These are phyloP conservation scores for Pezicula radicicola DNA, from an alignment of 2,329 filamentous ascomycete genomes.

Conservation along the genomic window DNA sequence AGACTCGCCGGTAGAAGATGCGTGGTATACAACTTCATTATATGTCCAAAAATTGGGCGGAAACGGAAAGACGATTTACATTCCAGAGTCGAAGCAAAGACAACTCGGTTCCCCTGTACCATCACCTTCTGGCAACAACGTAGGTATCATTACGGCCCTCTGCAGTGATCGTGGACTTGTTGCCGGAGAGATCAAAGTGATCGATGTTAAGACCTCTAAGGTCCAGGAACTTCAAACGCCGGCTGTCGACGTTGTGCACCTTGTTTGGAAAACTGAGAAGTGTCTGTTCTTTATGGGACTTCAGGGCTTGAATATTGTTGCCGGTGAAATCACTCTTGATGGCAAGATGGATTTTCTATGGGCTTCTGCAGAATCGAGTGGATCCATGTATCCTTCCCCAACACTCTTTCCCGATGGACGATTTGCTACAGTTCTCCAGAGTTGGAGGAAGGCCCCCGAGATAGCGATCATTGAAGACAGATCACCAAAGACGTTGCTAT, in stretches of 20 bases:
- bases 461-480: neutral
- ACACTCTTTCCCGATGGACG: neutral
- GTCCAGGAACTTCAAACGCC: neutral
- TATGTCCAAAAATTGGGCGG: neutral
- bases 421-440: neutral
- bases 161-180: slow-evolving; percentile 1
- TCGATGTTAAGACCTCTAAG: neutral
- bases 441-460: neutral
- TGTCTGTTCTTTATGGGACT: neutral
- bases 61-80: neutral
- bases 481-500: neutral
- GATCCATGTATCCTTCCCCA: neutral
- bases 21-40: slow-evolving; percentile 3
- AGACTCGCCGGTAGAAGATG: neutral
- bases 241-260: neutral
- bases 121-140: neutral
- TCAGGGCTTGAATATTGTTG: neutral
- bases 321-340: neutral
- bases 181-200: slow-evolving; percentile 3
- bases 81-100: neutral
- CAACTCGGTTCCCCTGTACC: neutral
- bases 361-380: neutral
- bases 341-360: neutral
- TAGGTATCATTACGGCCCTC: neutral
- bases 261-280: neutral